phyloP scores from a whole-genome alignment of 345 rosid genomes.

The Syzygium aqueum region DNA sequence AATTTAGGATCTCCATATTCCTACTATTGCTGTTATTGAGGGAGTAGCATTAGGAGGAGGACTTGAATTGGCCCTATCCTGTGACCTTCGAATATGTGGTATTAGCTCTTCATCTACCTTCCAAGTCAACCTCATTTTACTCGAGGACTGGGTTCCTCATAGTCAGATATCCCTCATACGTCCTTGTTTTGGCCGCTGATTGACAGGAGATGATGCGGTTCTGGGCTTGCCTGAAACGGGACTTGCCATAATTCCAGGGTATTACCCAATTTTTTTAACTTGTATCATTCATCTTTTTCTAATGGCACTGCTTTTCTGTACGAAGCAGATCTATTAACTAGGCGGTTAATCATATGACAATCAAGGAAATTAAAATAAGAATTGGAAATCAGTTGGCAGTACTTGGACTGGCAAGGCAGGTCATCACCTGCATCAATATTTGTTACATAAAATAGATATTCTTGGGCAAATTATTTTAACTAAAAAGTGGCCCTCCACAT shows the following conservation, averaged over 20 bases:
- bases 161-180: not conserved
- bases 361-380: not conserved
- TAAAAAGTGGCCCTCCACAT: not conserved
- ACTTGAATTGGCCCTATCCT: conserved; percentile 90
- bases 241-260: conserved; percentile 97
- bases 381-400: not conserved
- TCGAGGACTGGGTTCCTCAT: not conserved
- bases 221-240: conserved; percentile 96
- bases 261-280: not conserved
- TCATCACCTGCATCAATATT: not conserved
- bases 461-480: not conserved
- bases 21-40: conserved; percentile 83
- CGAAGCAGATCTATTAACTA: not conserved
- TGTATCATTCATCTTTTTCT: not conserved
- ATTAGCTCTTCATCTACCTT: conserved; percentile 3
- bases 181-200: not conserved
- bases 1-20: conserved; percentile 55
- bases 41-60: conserved; percentile 97
- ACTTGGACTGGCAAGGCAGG: not conserved
- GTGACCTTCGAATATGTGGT: conserved; percentile 94
- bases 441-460: not conserved
- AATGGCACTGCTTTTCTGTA: not conserved
- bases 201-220: conserved; percentile 64
- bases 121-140: not conserved
- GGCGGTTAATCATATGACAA: not conserved